Conservation (phyloP, 2,329 filamentous ascomycete species). For the Colletotrichum graminicola region DNA sequence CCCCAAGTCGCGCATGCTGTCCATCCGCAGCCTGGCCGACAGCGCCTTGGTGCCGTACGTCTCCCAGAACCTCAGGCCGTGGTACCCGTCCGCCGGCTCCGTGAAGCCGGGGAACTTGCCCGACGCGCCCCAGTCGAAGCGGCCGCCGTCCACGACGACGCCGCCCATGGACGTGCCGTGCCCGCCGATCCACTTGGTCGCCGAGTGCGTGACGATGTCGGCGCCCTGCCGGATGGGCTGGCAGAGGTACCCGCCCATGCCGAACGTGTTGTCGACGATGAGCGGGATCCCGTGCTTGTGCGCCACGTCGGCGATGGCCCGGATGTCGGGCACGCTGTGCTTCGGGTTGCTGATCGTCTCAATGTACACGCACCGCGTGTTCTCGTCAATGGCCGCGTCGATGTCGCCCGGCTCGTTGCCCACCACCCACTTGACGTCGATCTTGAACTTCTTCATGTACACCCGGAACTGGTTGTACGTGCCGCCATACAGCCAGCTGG, state of each 20-base stretch:
- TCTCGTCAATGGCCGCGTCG: conserved; percentile 85
- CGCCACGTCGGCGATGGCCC: conserved; percentile 73
- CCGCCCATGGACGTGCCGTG: conserved; percentile 79
- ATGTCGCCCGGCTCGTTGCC: conserved; percentile 86
- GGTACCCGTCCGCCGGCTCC: conserved; percentile 76
- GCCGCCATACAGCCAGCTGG: conserved; percentile 91
- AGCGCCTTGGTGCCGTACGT: conserved; percentile 75
- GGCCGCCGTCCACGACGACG: conserved; percentile 75
- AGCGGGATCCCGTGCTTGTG: conserved; percentile 54
- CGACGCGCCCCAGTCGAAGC: conserved; percentile 79
- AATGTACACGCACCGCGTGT: conserved; percentile 90
- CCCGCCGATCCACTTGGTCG: conserved; percentile 81
- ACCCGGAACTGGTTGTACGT: conserved; percentile 99
- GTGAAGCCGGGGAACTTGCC: conserved; percentile 78
- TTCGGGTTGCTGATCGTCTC: conserved; percentile 94
- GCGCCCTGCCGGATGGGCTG: conserved; percentile 77
- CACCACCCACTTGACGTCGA: conserved; percentile 86
- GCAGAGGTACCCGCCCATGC: conserved; percentile 75
- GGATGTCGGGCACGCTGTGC: conserved; percentile 84
- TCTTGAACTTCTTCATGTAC: conserved; percentile 83
- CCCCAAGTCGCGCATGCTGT: conserved; percentile 77
- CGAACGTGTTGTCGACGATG: conserved; percentile 77
- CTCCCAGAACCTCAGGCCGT: conserved; percentile 78
- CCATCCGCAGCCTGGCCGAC: conserved; percentile 75
- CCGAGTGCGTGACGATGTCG: conserved; percentile 78